Evolutionary conservation across 1,284 basidiomycete species (phyloP), one percentile per base, ranked within the genome.

Genomic region (Boletellus deceptivus): DNA sequence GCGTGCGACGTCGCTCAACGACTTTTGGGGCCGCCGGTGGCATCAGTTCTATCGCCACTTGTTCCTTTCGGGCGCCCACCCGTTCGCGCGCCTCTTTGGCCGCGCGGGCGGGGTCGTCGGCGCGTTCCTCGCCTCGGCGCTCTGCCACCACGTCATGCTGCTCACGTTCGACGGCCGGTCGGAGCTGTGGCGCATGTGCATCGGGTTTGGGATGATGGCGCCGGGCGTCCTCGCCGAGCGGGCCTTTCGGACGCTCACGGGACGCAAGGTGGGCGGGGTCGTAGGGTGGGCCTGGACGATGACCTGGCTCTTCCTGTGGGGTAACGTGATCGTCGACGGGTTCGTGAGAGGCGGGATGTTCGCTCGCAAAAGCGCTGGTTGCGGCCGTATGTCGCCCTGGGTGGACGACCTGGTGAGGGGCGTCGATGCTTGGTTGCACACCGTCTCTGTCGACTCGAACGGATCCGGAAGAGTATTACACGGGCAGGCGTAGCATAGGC

Each of bases 21-120:
- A 72, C 3, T 72, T 76, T 54, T 77, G 75, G 77, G 67, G 51
- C 49, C 66, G 54, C 64, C 73, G 55, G 40, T 82, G 64, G 77
- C 77, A 77, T 50, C 71, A 75, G 51, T 43, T 61, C 5, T 17
- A 33, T 16, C 18, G 42, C 13, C 42, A 33, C 42, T 34, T 31
- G 13, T 33, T 43, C 6, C 6, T 20, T 2, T 29, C 33, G 42
- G 29, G 27, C 17, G 27, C 17, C 11, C 10, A n/a, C 17, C 31
- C 29, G 18, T 33, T 22, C 22, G 14, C 18, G n/a, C 7, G 11
- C 18, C 18, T 20, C 18, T 10, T 33, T 18, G 39, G 39, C 25
- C 39, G 39, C 9, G 14, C 39, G n/a, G 24, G 24, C 10, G 42
- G 29, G 29, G 6, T 33, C 29, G 5, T 10, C 17, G 42, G 18